Conservation (phyloP, 139 green algal species). For the Haematococcus lacustris region DNA sequence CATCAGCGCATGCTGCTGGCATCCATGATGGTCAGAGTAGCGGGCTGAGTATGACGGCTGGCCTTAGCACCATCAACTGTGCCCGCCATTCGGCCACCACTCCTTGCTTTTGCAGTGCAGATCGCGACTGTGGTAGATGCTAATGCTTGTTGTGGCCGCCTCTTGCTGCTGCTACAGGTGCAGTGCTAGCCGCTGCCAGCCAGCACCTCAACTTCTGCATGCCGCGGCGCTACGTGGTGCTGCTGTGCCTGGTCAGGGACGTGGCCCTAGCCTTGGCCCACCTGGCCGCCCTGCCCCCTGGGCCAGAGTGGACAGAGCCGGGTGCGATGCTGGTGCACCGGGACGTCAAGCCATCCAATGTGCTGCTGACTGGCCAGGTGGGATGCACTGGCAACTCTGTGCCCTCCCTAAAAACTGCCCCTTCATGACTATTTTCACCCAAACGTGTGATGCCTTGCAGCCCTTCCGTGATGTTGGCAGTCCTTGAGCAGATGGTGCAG, state of each 20-base stretch:
- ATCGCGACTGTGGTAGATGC: too few relatives aligned
- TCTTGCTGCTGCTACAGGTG: too few relatives aligned
- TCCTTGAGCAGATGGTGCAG: not conserved
- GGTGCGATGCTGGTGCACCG: not conserved
- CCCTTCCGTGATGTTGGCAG: not conserved
- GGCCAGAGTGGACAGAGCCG: not conserved
- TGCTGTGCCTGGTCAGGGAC: constrained; percentile 1
- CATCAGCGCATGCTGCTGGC: too few relatives aligned
- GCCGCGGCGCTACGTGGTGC: not conserved
- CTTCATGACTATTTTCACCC: too few relatives aligned
- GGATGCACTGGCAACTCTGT: not conserved
- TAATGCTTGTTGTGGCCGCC: too few relatives aligned
- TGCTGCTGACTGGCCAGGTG: not conserved
- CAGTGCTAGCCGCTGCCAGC: too few relatives aligned
- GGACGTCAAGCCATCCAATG: constrained; percentile 4
- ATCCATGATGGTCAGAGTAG: too few relatives aligned
- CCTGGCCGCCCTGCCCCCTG: not conserved
- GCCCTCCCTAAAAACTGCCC: too few relatives aligned
- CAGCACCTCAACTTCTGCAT: not conserved
- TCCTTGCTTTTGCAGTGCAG: too few relatives aligned
- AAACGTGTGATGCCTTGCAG: not conserved
- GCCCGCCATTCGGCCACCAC: too few relatives aligned
- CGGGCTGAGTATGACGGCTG: too few relatives aligned
- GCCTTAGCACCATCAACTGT: too few relatives aligned
- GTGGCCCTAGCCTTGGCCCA: not conserved